Evolutionary conservation across 2,329 filamentous ascomycete species (phyloP), one percentile per base, ranked within the genome.

Genomic region (Hypoxylon sp.): DNA sequence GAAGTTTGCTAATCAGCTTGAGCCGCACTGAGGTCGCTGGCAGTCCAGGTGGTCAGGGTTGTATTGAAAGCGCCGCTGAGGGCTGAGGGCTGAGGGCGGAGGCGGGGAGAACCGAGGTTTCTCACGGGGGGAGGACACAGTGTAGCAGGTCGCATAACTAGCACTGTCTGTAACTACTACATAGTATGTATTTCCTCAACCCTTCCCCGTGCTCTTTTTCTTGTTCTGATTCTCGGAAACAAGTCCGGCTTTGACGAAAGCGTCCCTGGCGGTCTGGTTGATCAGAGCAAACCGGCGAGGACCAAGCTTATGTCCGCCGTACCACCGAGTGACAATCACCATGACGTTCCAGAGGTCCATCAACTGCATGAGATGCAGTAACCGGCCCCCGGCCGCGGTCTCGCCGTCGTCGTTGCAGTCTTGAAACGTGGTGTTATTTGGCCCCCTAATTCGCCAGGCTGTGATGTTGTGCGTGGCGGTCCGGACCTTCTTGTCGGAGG

Each of bases 341-440:
- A 98, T 90, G 15, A 91, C 90, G 77, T 96, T 87, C 93, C 94
- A 97, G 10, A 96, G 84, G 73, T 94, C 92, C 92, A 97, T 97
- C 64, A 97, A 79, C 80, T 97, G 93, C 89, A 99, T 90, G 28
- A 99, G 81, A 79, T 97, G 93, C 63, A 98, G 79, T 73, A 99
- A 78, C 43, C 95, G 85, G 0, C 91, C 89, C 0, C 95, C 95
- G 0, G 95, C 95, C 5, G 95, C 95, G 24, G 91, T 91, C 83
- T 99, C 95, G 2, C 95, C 95, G 76, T 99, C 95, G 72, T 99
- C 95, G 72, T 99, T 92, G 74, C 90, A 97, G 78, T 99, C 95
- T 77, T 98, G 94, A 70, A 89, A 93, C 26, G 81, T 80, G 52
- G 84, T 84, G 4, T 81, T 80, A 67, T 78, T 80, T 59, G 81